These are phyloP conservation scores for Triticum aestivum DNA, from an alignment of 176 grass and related monocot species.

Conservation along the genomic window IWGSC_CS_RefSeq_v2.1 NC_057798.1:37154471-37154970, in stretches of 20 bases:
- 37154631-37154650: slow-evolving; percentile 28
- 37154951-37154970: no score
- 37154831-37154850: slow-evolving; percentile 91
- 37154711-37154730: no score
- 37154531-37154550: slow-evolving; percentile 36
- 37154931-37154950: no score
- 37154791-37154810: slow-evolving; percentile 77
- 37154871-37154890: slow-evolving; percentile 20
- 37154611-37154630: slow-evolving; percentile 59
- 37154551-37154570: slow-evolving; percentile 34
- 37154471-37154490: slow-evolving; percentile 19
- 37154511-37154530: neutral
- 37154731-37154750: slow-evolving; percentile 1
- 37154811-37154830: slow-evolving; percentile 49
- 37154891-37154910: no score
- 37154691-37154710: no score
- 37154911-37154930: no score
- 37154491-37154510: slow-evolving; percentile 20
- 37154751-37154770: slow-evolving; percentile 65
- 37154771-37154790: slow-evolving; percentile 57
- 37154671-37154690: neutral
- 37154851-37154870: slow-evolving; percentile 55
- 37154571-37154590: slow-evolving; percentile 68
- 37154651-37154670: neutral
- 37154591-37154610: slow-evolving; percentile 50